phyloP scores from a whole-genome alignment of 257 asterid species.

The Solanum paucissectum region DNA sequence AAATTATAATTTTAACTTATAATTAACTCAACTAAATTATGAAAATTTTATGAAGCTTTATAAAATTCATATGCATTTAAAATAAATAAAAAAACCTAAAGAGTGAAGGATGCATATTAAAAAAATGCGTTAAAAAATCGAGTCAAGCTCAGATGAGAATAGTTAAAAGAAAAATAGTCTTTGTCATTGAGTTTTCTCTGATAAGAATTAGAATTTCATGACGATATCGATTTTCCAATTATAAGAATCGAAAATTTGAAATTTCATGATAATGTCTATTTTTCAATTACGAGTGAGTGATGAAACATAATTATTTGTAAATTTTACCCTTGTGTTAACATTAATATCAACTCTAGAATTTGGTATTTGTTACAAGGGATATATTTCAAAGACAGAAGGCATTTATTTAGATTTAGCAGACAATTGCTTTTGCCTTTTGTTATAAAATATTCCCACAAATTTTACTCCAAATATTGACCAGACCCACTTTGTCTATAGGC shows the following conservation, averaged over 20 bases:
- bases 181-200: background rate
- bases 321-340: background rate
- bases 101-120: no score
- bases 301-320: background rate
- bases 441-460: background rate
- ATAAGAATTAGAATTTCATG: background rate
- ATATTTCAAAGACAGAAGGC: background rate
- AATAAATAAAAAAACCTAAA: background rate
- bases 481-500: background rate
- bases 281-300: background rate
- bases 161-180: background rate
- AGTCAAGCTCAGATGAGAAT: background rate
- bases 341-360: background rate
- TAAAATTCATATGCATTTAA: background rate
- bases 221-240: background rate
- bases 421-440: background rate
- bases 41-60: background rate
- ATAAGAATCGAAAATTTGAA: fast-evolving
- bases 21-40: background rate
- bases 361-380: background rate
- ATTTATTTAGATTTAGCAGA: background rate
- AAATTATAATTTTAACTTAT: background rate
- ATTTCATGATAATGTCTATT: background rate
- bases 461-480: background rate
- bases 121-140: background rate